phyloP scores from a whole-genome alignment of 805 yeast genomes.

The Jamesozyma lodderae region DNA sequence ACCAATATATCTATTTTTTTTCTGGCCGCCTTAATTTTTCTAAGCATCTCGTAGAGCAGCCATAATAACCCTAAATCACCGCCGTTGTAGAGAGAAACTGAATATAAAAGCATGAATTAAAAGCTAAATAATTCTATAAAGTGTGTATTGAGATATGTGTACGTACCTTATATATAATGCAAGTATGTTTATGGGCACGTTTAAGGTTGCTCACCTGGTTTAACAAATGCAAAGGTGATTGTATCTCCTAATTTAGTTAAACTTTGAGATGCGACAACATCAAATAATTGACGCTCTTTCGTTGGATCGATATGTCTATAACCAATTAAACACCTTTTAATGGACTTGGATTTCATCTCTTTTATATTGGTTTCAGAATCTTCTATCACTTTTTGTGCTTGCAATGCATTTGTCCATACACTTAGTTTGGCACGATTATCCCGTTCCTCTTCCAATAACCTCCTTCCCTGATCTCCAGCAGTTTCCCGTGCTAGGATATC shows the following conservation, averaged over 20 bases:
- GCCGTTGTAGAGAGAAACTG: too few relatives aligned
- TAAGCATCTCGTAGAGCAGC: too few relatives aligned
- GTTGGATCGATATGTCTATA: slow-evolving; percentile 56
- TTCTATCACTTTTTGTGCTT: slow-evolving; percentile 25
- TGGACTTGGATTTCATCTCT: slow-evolving; percentile 33
- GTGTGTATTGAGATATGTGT: too few relatives aligned
- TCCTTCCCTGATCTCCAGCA: slow-evolving; percentile 18
- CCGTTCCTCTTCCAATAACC: not conserved
- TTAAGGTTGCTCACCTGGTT: too few relatives aligned
- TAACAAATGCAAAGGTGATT: slow-evolving; percentile 24
- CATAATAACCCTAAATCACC: too few relatives aligned
- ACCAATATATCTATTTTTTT: too few relatives aligned
- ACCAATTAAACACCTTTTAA: slow-evolving; percentile 50
- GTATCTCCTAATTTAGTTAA: slow-evolving; percentile 9
- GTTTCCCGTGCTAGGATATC: not conserved
- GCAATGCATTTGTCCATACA: slow-evolving; percentile 53
- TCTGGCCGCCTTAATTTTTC: too few relatives aligned
- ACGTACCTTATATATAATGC: too few relatives aligned
- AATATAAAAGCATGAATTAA: too few relatives aligned
- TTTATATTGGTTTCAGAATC: slow-evolving; percentile 14
- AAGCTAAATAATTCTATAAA: too few relatives aligned
- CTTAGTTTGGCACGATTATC: slow-evolving; percentile 1
- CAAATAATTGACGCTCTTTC: slow-evolving; percentile 8
- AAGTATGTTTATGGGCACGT: too few relatives aligned
- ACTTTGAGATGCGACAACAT: slow-evolving; percentile 14